phyloP scores from a whole-genome alignment of 1,139 yeast species.

The Protomyces inouyei region DNA sequence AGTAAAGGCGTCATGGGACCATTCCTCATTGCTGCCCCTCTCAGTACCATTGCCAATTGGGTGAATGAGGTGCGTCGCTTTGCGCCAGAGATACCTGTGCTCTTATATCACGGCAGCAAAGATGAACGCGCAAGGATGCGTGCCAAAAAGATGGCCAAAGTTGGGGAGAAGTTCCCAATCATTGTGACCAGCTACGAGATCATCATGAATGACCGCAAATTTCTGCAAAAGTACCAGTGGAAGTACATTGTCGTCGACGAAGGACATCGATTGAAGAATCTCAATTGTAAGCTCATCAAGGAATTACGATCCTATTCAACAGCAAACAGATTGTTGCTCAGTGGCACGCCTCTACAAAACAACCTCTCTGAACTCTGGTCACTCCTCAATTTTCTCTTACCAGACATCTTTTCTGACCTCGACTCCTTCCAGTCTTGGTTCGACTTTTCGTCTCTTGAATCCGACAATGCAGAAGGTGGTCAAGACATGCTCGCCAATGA shows the following conservation, averaged over 20 bases:
- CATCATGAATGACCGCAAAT: conserved; percentile 59
- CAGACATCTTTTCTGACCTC: conserved; percentile 78
- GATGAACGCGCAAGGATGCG: conserved; percentile 49
- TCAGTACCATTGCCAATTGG: conserved; percentile 88
- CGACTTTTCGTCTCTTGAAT: conserved; percentile 57
- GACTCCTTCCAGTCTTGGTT: conserved; percentile 92
- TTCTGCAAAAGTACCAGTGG: conserved; percentile 58
- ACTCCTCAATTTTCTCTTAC: conserved; percentile 75
- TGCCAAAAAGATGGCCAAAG: conserved; percentile 38
- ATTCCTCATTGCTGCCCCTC: conserved; percentile 77
- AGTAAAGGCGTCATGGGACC: conserved; percentile 83
- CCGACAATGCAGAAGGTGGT: conserved; percentile 36
- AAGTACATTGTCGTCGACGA: conserved; percentile 89
- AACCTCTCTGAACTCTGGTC: conserved; percentile 41
- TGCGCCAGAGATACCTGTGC: conserved; percentile 63
- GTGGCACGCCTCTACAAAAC: conserved; percentile 48
- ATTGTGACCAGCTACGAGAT: conserved; percentile 80
- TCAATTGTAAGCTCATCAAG: conserved; percentile 66
- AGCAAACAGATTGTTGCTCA: conserved; percentile 65
- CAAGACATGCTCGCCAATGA: conserved; percentile 47
- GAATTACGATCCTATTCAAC: conserved; percentile 59
- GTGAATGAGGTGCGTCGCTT: conserved; percentile 60
- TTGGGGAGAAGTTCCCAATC: conserved; percentile 43
- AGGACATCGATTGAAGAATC: conserved; percentile 85
- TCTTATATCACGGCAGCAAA: conserved; percentile 65